Evolutionary conservation across 768 basidiomycete genomes (phyloP).

Genomic region (Kwoniella sp.): DNA sequence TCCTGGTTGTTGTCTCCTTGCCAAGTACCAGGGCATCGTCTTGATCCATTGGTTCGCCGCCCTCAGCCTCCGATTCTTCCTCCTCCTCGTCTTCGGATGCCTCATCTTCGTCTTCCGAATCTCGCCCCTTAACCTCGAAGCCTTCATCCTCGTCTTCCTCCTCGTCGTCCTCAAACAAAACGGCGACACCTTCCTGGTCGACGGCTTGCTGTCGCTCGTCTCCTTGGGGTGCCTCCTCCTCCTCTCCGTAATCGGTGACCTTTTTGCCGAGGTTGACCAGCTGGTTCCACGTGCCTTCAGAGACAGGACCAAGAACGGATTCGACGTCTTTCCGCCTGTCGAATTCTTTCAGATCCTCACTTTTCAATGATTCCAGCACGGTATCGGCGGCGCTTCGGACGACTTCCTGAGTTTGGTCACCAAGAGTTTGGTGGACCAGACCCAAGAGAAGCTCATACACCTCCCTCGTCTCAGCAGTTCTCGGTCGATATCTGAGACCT

Average conservation of each 20-base stretch:
- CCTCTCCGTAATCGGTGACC: conserved; percentile 90
- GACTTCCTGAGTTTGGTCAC: conserved; percentile 94
- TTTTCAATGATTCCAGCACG: conserved; percentile 83
- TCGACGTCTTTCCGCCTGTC: conserved; percentile 96
- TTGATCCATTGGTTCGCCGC: conserved; percentile 59
- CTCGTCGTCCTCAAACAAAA: conserved; percentile 96
- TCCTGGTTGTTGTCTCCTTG: conserved; percentile 59
- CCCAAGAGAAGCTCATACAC: conserved; percentile 90
- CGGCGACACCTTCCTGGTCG: conserved; percentile 97
- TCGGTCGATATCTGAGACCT: conserved; percentile 86
- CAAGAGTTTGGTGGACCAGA: conserved; percentile 76
- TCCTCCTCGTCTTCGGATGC: conserved; percentile 61
- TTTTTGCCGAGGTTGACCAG: conserved; percentile 85
- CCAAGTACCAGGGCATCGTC: conserved; percentile 79
- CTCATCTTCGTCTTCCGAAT: conserved; percentile 74
- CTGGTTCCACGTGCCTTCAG: conserved; percentile 76
- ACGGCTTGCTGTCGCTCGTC: conserved; percentile 85
- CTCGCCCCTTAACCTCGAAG: conserved; percentile 76
- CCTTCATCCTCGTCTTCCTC: conserved; percentile 82
- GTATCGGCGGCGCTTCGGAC: conserved; percentile 93
- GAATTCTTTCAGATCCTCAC: conserved; percentile 85
- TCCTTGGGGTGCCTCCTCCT: conserved; percentile 70
- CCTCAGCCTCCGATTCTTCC: conserved; percentile 57
- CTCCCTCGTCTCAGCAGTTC: conserved; percentile 90
- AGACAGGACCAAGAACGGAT: conserved; percentile 66